Evolutionary conservation across 192 early-diverging fungal genomes (phyloP).

Genomic region (Podila clonocystis): DNA sequence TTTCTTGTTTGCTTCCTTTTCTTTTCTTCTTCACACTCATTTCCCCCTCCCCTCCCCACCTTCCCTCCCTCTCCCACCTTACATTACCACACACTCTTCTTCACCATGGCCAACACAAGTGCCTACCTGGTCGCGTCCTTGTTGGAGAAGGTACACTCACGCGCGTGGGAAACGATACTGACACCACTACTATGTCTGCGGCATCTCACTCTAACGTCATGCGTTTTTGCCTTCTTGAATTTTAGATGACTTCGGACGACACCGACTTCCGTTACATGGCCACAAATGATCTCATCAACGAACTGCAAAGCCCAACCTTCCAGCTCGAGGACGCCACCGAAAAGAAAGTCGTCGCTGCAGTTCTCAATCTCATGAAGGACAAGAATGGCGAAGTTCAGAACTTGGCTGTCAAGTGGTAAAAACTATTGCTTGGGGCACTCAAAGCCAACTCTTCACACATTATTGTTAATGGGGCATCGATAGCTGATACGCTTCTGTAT

Average conservation of each 20-base stretch:
- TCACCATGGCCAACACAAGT: constrained; percentile 56
- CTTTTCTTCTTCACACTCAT: background rate
- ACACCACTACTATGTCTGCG: background rate
- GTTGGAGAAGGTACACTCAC: constrained; percentile 71
- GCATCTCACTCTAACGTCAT: background rate
- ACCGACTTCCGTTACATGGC: constrained; percentile 93
- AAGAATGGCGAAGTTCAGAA: constrained; percentile 91
- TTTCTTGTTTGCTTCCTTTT: background rate
- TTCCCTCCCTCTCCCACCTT: background rate
- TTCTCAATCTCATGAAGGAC: constrained; percentile 74
- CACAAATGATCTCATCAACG: constrained; percentile 77
- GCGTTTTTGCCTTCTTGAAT: background rate
- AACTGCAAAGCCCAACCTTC: constrained; percentile 71
- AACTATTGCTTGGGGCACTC: background rate
- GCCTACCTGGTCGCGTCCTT: constrained; percentile 74
- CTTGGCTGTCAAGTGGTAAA: constrained; percentile 72
- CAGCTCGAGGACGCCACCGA: constrained; percentile 67
- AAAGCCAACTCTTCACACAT: background rate
- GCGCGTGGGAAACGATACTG: background rate
- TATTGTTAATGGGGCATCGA: background rate
- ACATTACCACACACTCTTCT: background rate
- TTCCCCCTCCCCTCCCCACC: background rate
- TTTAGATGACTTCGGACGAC: constrained; percentile 71
- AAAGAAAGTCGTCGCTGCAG: constrained; percentile 67
- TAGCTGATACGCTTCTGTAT: background rate